Base-by-base conservation (phyloP, 768 basidiomycete species). In the Hirschioporus abietinus region DNA sequence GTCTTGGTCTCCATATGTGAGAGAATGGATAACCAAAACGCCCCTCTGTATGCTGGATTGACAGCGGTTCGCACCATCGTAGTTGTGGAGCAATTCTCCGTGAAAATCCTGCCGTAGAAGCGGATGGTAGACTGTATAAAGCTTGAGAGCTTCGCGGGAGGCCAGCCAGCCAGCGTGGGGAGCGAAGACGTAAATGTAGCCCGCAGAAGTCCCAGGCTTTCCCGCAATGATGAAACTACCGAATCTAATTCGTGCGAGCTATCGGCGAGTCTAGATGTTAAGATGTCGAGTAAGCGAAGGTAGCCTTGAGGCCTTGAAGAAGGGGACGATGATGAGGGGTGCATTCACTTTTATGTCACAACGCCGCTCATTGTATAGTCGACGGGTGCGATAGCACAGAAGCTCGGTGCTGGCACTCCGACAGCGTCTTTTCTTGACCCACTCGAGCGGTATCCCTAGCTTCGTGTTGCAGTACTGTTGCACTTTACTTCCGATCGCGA, bases 141-240 rank as follows among this genome's bases (percentile, higher is more conserved):
- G 42, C 35, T 52, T 52, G 42, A 52, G 42, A 52, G 42, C 42
- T 52, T 52, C 42, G 42, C 42, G 42, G 42, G 42, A 52, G 42
- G 15, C 42, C 42, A 52, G 12, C 12, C 30, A 30, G 30, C 30
- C 30, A 30, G 30, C 30, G 30, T 8, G 30, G 30, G 30, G 30
- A 8, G 30, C 30, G 30, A 30, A 52, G 42, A 52, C 42, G 42
- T 52, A 52, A 52, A 52, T 15, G 42, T 52, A 20, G 12, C 20
- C 5, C 12, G 12, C 30, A 8, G 30, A 30, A 30, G 30, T 30
- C 30, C 30, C 30, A 30, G 30, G 30, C 30, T 8, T 30, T n/a
- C n/a, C n/a, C 15, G 35, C 15, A 36, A 7, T 36, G 35, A 36
- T 36, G 35, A 15, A 36, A 12, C 42, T 52, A 15, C 12, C 20